Conservation (phyloP, 106 monocot genomes). For the Triglochin maritima region DNA sequence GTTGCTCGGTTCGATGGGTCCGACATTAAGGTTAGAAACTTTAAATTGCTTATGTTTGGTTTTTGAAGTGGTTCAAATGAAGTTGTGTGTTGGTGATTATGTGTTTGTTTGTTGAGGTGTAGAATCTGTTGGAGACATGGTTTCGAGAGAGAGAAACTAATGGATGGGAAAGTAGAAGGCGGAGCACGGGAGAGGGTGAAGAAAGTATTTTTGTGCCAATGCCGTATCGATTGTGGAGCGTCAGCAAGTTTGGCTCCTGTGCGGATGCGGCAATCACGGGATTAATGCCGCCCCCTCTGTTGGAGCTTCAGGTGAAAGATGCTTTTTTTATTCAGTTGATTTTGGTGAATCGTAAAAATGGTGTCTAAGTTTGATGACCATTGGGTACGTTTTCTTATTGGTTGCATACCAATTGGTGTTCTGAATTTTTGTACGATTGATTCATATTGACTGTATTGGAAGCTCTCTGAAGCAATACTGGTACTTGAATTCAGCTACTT, state of each 20-base stretch:
- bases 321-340: neutral
- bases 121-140: slow-evolving; percentile 60
- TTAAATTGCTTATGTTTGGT: too few species aligned
- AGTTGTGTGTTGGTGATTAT: neutral
- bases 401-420: neutral
- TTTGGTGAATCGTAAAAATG: too few species aligned
- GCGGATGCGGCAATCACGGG: slow-evolving; percentile 86
- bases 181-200: slow-evolving; percentile 24
- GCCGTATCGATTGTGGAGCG: slow-evolving; percentile 76
- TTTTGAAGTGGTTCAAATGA: neutral
- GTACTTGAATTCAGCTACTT: slow-evolving; percentile 82
- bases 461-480: slow-evolving; percentile 48
- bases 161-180: slow-evolving; percentile 29
- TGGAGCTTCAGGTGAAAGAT: slow-evolving; percentile 76
- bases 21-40: slow-evolving; percentile 53
- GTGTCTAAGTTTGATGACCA: too few species aligned
- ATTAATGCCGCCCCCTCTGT: slow-evolving; percentile 87
- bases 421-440: neutral
- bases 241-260: slow-evolving; percentile 65
- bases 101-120: slow-evolving; percentile 3
- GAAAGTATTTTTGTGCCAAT: slow-evolving; percentile 31
- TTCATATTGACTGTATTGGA: slow-evolving; percentile 18
- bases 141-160: slow-evolving; percentile 31
- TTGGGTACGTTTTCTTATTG: neutral
- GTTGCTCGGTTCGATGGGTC: slow-evolving; percentile 80